A percentile compares a stretch with the other conserved stretches of the same genome.
phyloP scores from a whole-genome alignment of 805 yeast species.

The Starmerella bacillaris region DNA sequence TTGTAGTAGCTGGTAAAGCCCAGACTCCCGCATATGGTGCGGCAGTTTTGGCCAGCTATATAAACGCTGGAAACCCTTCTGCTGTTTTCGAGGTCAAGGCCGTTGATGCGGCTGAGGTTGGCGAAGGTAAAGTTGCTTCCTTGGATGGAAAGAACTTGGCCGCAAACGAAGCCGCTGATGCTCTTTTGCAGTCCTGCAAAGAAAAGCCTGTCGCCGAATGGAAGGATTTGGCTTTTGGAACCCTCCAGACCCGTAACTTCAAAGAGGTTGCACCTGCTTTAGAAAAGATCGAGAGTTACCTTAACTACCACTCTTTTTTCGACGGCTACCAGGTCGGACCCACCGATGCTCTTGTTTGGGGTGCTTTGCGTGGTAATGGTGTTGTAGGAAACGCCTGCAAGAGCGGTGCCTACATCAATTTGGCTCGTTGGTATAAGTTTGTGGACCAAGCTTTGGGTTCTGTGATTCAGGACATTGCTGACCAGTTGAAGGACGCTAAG shows the following conservation, averaged over 20 bases:
- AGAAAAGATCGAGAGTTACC: conserved; percentile 63
- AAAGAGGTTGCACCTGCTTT: conserved; percentile 61
- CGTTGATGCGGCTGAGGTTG: conserved; percentile 24
- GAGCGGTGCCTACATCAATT: conserved; percentile 64
- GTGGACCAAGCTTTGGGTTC: conserved; percentile 42
- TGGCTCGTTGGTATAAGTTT: conserved; percentile 83
- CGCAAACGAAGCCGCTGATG: conserved; percentile 27
- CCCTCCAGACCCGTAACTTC: conserved; percentile 69
- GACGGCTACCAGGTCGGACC: conserved; percentile 47
- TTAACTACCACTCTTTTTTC: conserved; percentile 69
- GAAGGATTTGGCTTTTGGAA: conserved; percentile 47
- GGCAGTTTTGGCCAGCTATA: conserved; percentile 58
- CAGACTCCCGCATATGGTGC: conserved; percentile 64
- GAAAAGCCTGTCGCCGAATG: conserved; percentile 34
- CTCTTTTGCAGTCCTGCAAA: conserved; percentile 24
- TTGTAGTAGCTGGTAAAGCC: conserved; percentile 73
- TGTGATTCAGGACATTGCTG: conserved; percentile 46
- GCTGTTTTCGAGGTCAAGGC: not conserved
- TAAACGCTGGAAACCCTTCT: conserved; percentile 26
- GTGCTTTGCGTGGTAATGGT: conserved; percentile 80
- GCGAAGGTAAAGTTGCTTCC: conserved; percentile 24
- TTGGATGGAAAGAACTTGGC: conserved; percentile 26
- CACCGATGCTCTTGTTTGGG: conserved; percentile 86
- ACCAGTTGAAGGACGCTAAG: conserved; percentile 55
- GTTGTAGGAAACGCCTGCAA: conserved; percentile 82